phyloP scores from a whole-genome alignment of 2,329 filamentous ascomycete species.

The Aspergillus tubingensis region DNA sequence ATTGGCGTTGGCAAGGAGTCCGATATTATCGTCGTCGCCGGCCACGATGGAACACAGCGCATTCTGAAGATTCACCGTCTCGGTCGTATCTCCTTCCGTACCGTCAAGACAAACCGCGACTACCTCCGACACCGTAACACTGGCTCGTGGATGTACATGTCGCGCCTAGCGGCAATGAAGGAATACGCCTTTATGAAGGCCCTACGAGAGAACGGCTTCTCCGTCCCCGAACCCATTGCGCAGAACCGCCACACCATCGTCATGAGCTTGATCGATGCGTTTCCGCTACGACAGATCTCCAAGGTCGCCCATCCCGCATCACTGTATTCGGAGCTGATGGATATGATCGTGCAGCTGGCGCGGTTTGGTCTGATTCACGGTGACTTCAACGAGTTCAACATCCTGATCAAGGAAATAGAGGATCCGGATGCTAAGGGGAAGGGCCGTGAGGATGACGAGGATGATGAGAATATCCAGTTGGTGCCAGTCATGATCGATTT shows the following conservation, averaged over 20 bases:
- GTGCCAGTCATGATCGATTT: slow-evolving; percentile 93
- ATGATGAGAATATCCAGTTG: slow-evolving; percentile 53
- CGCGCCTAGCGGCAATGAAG: slow-evolving; percentile 85
- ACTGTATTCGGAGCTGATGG: slow-evolving; percentile 91
- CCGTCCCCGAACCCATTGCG: slow-evolving; percentile 81
- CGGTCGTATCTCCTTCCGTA: slow-evolving; percentile 93
- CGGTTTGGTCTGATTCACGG: slow-evolving; percentile 90
- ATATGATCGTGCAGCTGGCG: slow-evolving; percentile 79
- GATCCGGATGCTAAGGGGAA: slow-evolving; percentile 39
- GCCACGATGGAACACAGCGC: slow-evolving; percentile 71
- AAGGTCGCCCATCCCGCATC: slow-evolving; percentile 77
- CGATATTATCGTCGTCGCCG: slow-evolving; percentile 92
- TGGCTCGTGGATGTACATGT: slow-evolving; percentile 98
- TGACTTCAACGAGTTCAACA: slow-evolving; percentile 99
- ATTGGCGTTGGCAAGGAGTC: slow-evolving; percentile 97
- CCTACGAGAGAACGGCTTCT: slow-evolving; percentile 78
- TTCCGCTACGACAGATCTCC: slow-evolving; percentile 85
- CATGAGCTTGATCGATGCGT: slow-evolving; percentile 91
- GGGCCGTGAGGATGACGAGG: slow-evolving; percentile 34
- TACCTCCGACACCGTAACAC: slow-evolving; percentile 81
- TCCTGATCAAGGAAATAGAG: slow-evolving; percentile 78
- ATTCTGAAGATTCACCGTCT: slow-evolving; percentile 96
- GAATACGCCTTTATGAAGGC: slow-evolving; percentile 95
- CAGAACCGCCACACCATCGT: slow-evolving; percentile 95
- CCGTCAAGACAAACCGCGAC: slow-evolving; percentile 92